phyloP scores from a whole-genome alignment of 768 basidiomycete genomes.

The Auricularia auricula-judae region DNA sequence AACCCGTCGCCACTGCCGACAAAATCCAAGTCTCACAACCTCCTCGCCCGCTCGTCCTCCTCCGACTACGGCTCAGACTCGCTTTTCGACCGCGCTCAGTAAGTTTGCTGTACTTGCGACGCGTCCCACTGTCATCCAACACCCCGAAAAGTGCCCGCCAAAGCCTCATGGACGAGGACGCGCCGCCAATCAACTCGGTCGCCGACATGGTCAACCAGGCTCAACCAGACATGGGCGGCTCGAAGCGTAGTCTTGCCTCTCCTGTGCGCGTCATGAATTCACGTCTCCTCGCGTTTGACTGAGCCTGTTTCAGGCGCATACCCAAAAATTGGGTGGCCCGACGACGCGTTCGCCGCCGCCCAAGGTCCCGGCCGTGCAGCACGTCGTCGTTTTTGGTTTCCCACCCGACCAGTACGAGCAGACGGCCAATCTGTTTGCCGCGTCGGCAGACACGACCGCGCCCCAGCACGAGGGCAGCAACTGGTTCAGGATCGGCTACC shows the following conservation, averaged over 20 bases:
- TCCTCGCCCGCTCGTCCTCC: slow-evolving; percentile 48
- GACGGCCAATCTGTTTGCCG: slow-evolving; percentile 23
- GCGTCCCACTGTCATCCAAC: background rate
- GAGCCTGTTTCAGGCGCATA: background rate
- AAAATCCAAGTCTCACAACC: slow-evolving; percentile 70
- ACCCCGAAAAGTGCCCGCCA: slow-evolving; percentile 34
- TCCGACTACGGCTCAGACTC: slow-evolving; percentile 49
- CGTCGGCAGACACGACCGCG: slow-evolving; percentile 50
- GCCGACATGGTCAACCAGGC: slow-evolving; percentile 62
- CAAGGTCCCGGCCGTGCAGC: slow-evolving; percentile 27
- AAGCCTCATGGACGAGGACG: slow-evolving; percentile 62
- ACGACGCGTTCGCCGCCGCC: slow-evolving; percentile 9
- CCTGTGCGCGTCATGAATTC: background rate
- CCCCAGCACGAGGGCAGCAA: slow-evolving; percentile 62
- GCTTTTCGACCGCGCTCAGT: slow-evolving; percentile 5
- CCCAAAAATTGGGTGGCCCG: background rate
- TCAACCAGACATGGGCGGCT: slow-evolving; percentile 23
- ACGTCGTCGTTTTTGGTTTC: slow-evolving; percentile 82
- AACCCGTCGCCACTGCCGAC: slow-evolving; percentile 68
- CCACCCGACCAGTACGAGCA: slow-evolving; percentile 66
- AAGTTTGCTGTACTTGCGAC: slow-evolving; percentile 13
- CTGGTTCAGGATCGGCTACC: slow-evolving; percentile 73
- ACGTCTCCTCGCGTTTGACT: slow-evolving; percentile 7
- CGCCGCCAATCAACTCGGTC: slow-evolving; percentile 65
- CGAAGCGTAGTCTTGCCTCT: background rate